phyloP scores from a whole-genome alignment of 2,329 filamentous ascomycete genomes.

The Aspergillus quadrilineatus region DNA sequence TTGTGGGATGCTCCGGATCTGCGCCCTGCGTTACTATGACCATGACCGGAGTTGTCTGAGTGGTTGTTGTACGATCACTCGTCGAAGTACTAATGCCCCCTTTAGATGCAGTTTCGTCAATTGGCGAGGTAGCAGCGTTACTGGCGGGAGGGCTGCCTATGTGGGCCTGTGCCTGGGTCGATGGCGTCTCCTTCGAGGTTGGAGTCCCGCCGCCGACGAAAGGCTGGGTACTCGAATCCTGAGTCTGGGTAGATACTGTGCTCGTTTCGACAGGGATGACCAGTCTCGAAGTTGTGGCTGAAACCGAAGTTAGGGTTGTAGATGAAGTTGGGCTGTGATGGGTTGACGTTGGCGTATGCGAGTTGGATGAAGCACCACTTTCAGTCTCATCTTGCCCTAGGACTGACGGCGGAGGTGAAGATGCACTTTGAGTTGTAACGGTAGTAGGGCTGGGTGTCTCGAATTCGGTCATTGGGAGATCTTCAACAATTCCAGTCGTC shows the following conservation, averaged over 20 bases:
- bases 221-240: neutral
- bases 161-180: neutral
- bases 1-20: neutral
- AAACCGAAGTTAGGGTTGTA: neutral
- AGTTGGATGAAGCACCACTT: neutral
- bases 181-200: neutral
- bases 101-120: neutral
- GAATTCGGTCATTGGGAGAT: neutral
- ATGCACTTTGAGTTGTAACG: neutral
- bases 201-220: neutral
- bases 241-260: neutral
- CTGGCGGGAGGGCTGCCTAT: neutral
- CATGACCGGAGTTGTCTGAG: constrained; percentile 3
- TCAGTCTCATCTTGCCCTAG: neutral
- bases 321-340: neutral
- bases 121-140: neutral
- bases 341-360: neutral
- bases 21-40: constrained; percentile 8
- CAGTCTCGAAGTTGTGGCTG: neutral
- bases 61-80: neutral
- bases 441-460: neutral
- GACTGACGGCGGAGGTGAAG: neutral
- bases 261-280: neutral
- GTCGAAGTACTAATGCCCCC: neutral
- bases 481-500: constrained; percentile 5